A percentile compares a stretch with the other conserved stretches of the same genome.
phyloP scores from a whole-genome alignment of 2,329 filamentous ascomycete genomes.

The Periconia digitata region DNA sequence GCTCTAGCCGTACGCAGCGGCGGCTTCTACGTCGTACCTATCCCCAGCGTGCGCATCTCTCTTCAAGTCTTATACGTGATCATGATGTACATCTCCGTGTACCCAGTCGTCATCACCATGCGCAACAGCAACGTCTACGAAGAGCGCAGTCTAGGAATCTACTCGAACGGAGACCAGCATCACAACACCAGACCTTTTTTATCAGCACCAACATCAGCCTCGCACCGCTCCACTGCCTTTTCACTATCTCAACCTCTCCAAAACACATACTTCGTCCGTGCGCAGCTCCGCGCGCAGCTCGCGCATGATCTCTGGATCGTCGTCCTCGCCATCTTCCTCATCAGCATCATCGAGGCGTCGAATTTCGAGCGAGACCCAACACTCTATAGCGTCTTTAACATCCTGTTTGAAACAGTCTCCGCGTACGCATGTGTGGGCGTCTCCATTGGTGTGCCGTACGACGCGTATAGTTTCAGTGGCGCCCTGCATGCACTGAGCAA shows the following conservation, averaged over 20 bases:
- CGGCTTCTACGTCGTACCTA: slow-evolving; percentile 53
- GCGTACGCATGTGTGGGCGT: slow-evolving; percentile 48
- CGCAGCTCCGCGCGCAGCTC: slow-evolving; percentile 51
- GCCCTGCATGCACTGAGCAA: slow-evolving; percentile 55
- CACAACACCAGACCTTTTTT: neutral
- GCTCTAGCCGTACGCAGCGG: slow-evolving; percentile 55
- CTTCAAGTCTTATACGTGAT: slow-evolving; percentile 62
- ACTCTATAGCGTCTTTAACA: slow-evolving; percentile 47
- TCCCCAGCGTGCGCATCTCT: slow-evolving; percentile 54
- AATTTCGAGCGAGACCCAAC: slow-evolving; percentile 40
- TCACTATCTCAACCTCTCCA: slow-evolving; percentile 6
- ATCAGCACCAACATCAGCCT: neutral
- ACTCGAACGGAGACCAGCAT: slow-evolving; percentile 43
- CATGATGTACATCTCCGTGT: slow-evolving; percentile 67
- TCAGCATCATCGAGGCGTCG: slow-evolving; percentile 47
- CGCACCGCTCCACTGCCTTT: slow-evolving; percentile 8
- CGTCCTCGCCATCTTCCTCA: slow-evolving; percentile 48
- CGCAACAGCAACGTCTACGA: slow-evolving; percentile 63
- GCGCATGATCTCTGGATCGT: slow-evolving; percentile 51
- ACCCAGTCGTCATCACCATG: slow-evolving; percentile 64
- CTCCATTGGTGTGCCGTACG: slow-evolving; percentile 47
- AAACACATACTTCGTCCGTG: slow-evolving; percentile 42
- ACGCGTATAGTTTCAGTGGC: slow-evolving; percentile 51
- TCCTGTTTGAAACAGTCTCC: slow-evolving; percentile 50
- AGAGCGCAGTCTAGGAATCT: slow-evolving; percentile 63